Evolutionary conservation across 1,139 yeast genomes (phyloP), one percentile per base, ranked within the genome.

Genomic region (Saccharomyces uvarum): DNA sequence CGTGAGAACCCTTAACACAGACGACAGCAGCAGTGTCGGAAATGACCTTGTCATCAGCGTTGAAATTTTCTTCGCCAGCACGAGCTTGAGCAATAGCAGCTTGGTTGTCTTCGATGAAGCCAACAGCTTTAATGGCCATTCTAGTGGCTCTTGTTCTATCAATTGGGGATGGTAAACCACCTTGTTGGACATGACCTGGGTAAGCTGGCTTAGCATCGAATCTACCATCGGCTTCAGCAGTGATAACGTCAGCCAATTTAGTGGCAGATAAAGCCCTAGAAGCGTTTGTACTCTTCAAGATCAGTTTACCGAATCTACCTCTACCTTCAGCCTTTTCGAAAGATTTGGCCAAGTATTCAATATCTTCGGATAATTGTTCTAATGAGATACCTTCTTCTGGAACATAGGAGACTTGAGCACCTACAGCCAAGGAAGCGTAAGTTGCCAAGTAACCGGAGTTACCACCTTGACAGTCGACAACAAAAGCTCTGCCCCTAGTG

Each of bases 381-480:
- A 93, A 77, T 46, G 83, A 75, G 56, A 91, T 86, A 53, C 89
- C 88, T 61, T 85, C 84, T 70, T 93, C 99, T 13, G 99, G 99
- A 19, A 90, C 88, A 70, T 91, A 93, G 6, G 93, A 88, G 7
- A 95, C 95, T 61, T 87, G 83, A 1, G 98, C 95, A 57, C 99
- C 99, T 50, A 93, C 86, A 51, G 89, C 87, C 59, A 93, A 77
- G n/a, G 95, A 91, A 42, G 91, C 86, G 68, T 80, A 83, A 1
- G 96, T 83, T 11, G 98, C 97, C 65, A 93, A 83, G 71, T 82
- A 93, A 32, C 99, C 99, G 7, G 95, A 86, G 73, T 89, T 86
- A 54, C 98, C 99, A 64, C 99, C 99, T 76, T 93, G 98, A 38
- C 88, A 96, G 67, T 93, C 99, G 59, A 93, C 96, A 29, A 93